Conservation (phyloP, 768 basidiomycete species). For the Mycena rebaudengoi region DNA sequence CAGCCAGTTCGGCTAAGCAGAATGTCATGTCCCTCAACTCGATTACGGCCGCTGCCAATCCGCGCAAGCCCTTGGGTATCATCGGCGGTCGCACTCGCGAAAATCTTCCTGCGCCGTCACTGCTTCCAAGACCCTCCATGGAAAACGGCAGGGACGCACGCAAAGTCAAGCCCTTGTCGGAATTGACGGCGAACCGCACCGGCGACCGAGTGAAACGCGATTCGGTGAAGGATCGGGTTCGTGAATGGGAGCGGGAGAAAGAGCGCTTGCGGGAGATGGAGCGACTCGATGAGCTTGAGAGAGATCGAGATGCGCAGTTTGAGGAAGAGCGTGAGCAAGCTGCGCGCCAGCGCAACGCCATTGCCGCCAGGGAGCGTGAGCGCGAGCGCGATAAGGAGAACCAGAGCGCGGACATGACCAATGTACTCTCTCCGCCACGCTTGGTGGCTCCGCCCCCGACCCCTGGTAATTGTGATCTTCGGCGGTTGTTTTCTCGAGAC, state of each 20-base stretch:
- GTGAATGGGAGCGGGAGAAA: constrained; percentile 80
- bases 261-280: constrained; percentile 76
- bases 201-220: constrained; percentile 48
- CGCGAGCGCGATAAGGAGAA: constrained; percentile 37
- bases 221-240: constrained; percentile 66
- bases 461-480: constrained; percentile 10
- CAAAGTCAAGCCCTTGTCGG: constrained; percentile 45
- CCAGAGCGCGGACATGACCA: constrained; percentile 32
- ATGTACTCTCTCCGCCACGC: constrained; percentile 13
- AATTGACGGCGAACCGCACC: constrained; percentile 45
- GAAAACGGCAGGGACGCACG: constrained; percentile 31
- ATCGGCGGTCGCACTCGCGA: constrained; percentile 34
- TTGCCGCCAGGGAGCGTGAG: constrained; percentile 33
- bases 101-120: constrained; percentile 33
- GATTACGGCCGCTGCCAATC: constrained; percentile 31
- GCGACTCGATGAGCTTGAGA: constrained; percentile 63
- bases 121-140: constrained; percentile 23
- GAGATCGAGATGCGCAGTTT: constrained; percentile 54
- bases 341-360: constrained; percentile 26
- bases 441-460: constrained; percentile 21
- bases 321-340: constrained; percentile 46
- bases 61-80: constrained; percentile 44
- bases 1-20: constrained; percentile 41
- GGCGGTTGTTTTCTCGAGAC: not conserved
- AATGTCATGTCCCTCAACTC: constrained; percentile 43